Evolutionary conservation across 345 rosid genomes (phyloP), one percentile per base, ranked within the genome.

Genomic region (Zanthoxylum bungeanum): DNA sequence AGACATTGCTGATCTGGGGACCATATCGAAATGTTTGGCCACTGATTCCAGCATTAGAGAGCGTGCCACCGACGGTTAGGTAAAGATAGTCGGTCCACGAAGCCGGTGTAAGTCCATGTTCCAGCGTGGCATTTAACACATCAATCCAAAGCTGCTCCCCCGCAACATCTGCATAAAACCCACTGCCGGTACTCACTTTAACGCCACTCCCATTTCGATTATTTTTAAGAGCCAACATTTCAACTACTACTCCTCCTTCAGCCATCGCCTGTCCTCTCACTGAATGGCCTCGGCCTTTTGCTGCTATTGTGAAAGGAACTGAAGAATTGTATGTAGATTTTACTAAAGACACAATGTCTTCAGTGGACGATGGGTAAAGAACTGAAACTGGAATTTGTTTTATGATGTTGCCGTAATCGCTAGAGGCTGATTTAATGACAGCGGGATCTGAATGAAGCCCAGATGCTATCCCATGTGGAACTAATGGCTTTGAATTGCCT

Each of bases 1-100:
- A 79, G 44, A 92, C 98, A 44, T 92, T 95, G 84, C 88, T 89
- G 80, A 95, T 95, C 79, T 92, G 99, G 33, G 99, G 99, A 37
- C 99, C 98, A n/a, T 79, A 81, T 9, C 91, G 88, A 77, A 92
- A 95, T 9, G 83, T 83, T 49, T 89, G 93, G n/a, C 99, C 99
- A 14, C 99, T 82, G 17, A 95, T 95, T 67, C 99, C 99, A 7
- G 91, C 98, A 56, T 95, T 92, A 11, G 98, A 91, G 44, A 95
- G 93, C 3, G 99, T 95, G 33, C 99, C 99, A 4, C 98, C 99
- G 2, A 92, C 93, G 30, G 85, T 92, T 12, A 95, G 85, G 78
- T 92, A 83, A 85, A 95, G 73, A 64, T 89, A 95, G 66, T 95
- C 99, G 1, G 99, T 89, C 90, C 91, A 95, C 12, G 97, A 80